Percentiles rank a stretch among this genome's conserved stretches.
phyloP scores from a whole-genome alignment of 1,284 basidiomycete genomes.

The Apiotrichum sp. region DNA sequence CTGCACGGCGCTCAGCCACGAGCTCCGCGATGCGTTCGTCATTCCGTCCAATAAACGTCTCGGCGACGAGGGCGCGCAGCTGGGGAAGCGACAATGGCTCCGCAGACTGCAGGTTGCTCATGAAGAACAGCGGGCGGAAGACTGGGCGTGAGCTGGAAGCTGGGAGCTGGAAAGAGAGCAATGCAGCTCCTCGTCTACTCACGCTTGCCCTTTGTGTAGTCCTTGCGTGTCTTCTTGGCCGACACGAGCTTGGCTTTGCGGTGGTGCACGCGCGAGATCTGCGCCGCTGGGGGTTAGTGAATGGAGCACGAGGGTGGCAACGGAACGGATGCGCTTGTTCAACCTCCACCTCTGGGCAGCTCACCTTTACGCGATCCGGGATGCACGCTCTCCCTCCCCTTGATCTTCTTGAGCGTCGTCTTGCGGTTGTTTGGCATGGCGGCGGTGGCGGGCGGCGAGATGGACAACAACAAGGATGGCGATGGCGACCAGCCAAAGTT shows the following conservation, averaged over 20 bases:
- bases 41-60: constrained; percentile 68
- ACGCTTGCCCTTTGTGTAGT: constrained; percentile 28
- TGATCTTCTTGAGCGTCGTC: constrained; percentile 46
- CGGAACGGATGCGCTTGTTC: too few species aligned
- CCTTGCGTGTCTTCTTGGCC: constrained; percentile 55
- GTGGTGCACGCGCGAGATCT: constrained; percentile 64
- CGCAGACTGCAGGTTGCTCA: constrained; percentile 58
- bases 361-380: constrained; percentile 45
- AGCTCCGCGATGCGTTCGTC: constrained; percentile 65
- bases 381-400: constrained; percentile 44
- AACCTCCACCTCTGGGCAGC: neutral
- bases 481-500: neutral
- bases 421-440: constrained; percentile 43
- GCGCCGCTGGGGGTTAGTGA: constrained; percentile 53
- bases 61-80: constrained; percentile 60
- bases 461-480: constrained; percentile 1
- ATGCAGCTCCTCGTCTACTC: constrained; percentile 6
- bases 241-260: constrained; percentile 62
- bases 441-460: constrained; percentile 3
- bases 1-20: constrained; percentile 59
- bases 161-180: too few species aligned
- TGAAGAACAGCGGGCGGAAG: constrained; percentile 73
- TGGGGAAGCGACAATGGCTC: constrained; percentile 60
- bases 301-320: neutral
- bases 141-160: constrained; percentile 43